These are phyloP conservation scores for Pseudocercospora fijiensis DNA, from an alignment of 2,329 filamentous ascomycete genomes.

Conservation along the genomic window DNA sequence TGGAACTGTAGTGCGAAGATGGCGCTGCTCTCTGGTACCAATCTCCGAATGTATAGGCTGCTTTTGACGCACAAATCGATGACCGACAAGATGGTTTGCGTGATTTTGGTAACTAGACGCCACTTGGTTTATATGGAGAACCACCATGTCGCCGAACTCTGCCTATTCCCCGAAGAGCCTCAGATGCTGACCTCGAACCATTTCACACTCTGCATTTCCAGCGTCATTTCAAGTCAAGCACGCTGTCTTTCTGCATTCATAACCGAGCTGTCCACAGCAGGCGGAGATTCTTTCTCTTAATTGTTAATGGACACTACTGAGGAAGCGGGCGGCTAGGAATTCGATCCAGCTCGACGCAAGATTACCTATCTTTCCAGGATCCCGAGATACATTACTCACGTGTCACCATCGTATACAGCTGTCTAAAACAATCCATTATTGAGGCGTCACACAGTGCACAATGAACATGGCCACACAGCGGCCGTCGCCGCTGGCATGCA, in stretches of 20 bases:
- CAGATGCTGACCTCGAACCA: background rate
- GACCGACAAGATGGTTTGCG: background rate
- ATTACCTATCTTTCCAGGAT: no score
- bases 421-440: background rate
- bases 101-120: background rate
- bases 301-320: no score
- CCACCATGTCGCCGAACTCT: background rate
- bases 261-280: background rate
- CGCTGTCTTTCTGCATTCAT: background rate
- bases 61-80: background rate
- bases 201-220: background rate
- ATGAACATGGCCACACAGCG: conserved; percentile 6
- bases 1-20: background rate
- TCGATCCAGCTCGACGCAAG: no score
- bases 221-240: background rate
- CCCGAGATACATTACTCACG: no score
- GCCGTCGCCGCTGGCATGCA: conserved; percentile 32
- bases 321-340: no score
- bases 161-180: background rate
- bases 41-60: background rate
- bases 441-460: background rate
- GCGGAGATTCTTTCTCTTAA: background rate
- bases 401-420: background rate
- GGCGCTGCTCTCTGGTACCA: background rate
- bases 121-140: background rate